phyloP scores from a whole-genome alignment of 768 basidiomycete species.

The Lactarius indigo region DNA sequence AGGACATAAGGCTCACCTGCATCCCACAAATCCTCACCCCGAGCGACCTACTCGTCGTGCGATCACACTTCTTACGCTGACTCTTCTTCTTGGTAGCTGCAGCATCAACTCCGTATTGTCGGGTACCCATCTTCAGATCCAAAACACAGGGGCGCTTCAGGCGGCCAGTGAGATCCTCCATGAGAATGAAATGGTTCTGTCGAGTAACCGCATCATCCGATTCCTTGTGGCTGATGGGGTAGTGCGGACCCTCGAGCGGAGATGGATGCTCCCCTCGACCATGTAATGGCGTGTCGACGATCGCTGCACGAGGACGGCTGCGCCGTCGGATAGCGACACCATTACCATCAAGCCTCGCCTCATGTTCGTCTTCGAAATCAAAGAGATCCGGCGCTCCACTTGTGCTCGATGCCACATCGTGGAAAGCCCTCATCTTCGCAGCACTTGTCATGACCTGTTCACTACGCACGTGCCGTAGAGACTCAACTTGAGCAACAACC shows the following conservation, averaged over 20 bases:
- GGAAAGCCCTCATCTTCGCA: conserved; percentile 27
- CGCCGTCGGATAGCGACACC: conserved; percentile 34
- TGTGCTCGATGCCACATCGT: conserved; percentile 14
- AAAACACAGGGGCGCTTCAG: conserved; percentile 91
- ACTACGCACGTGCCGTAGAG: conserved; percentile 64
- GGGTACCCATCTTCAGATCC: conserved; percentile 99
- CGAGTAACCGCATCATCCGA: conserved; percentile 57
- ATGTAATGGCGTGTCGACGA: conserved; percentile 18
- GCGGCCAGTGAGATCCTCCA: conserved; percentile 96
- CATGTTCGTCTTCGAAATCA: conserved; percentile 26
- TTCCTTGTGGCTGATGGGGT: conserved; percentile 36
- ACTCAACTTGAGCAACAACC: conserved; percentile 34
- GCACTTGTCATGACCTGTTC: conserved; percentile 47
- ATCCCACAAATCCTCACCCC: conserved; percentile 97
- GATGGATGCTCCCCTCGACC: conserved; percentile 13
- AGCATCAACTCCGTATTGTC: conserved; percentile 97
- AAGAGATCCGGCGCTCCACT: conserved; percentile 16
- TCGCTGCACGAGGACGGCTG: conserved; percentile 40
- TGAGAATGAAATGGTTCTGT: conserved; percentile 96
- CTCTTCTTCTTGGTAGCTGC: conserved; percentile 92
- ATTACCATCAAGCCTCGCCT: conserved; percentile 16
- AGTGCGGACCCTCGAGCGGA: conserved; percentile 22
- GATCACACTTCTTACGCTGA: conserved; percentile 96
- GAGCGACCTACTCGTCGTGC: conserved; percentile 86
- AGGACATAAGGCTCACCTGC: conserved; percentile 66